These are phyloP conservation scores for Dactylellina drechsleri DNA, from an alignment of 2,329 filamentous ascomycete genomes.

Conservation along the genomic window DNA sequence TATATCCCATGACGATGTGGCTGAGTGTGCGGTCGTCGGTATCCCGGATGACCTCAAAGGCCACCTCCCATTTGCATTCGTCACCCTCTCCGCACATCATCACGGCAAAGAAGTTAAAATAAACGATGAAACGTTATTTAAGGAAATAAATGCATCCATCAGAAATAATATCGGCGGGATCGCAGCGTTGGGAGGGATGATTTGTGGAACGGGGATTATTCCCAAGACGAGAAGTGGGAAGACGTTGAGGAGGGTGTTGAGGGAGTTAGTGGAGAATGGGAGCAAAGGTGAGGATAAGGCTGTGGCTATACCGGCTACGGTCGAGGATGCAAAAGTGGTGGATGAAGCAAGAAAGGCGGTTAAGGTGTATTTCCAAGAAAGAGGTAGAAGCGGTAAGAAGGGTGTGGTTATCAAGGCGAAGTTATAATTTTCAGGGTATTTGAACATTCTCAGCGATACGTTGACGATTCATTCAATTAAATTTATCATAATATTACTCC, in stretches of 20 bases:
- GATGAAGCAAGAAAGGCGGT: slow-evolving; percentile 77
- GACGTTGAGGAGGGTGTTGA: slow-evolving; percentile 81
- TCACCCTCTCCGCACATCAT: slow-evolving; percentile 69
- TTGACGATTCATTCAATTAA: not conserved
- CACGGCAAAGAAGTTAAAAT: slow-evolving; percentile 53
- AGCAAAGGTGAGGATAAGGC: slow-evolving; percentile 76
- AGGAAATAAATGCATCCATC: slow-evolving; percentile 77
- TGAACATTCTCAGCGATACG: not conserved
- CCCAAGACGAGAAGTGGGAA: slow-evolving; percentile 94
- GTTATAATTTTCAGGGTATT: slow-evolving; percentile 62
- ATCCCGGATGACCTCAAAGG: slow-evolving; percentile 89
- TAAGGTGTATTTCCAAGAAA: slow-evolving; percentile 75
- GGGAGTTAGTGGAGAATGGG: slow-evolving; percentile 85
- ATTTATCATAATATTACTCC: not conserved
- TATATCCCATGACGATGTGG: slow-evolving; percentile 78
- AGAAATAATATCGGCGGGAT: slow-evolving; percentile 87
- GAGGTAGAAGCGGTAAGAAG: slow-evolving; percentile 58
- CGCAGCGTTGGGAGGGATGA: slow-evolving; percentile 83
- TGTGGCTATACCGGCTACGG: slow-evolving; percentile 81
- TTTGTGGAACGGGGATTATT: slow-evolving; percentile 82
- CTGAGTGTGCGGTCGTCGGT: slow-evolving; percentile 85
- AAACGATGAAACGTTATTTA: slow-evolving; percentile 57
- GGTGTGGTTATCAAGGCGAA: slow-evolving; percentile 61
- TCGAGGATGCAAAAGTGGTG: slow-evolving; percentile 81
- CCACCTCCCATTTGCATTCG: slow-evolving; percentile 89